phyloP scores from a whole-genome alignment of 2,329 filamentous ascomycete genomes.

The Bertia moriformis region DNA sequence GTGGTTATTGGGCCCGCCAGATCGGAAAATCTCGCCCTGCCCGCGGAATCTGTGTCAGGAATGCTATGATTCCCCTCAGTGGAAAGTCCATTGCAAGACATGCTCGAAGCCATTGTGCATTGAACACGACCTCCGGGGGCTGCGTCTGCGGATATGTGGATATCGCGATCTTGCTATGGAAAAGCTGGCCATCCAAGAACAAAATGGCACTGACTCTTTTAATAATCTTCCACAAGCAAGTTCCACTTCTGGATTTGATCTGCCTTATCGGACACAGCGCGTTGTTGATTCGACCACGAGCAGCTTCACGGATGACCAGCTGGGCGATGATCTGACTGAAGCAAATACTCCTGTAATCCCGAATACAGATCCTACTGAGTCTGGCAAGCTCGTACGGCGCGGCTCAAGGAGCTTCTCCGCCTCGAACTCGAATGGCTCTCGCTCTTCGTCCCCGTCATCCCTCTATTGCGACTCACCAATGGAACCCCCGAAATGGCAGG shows the following conservation, averaged over 20 bases:
- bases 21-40: conserved; percentile 26
- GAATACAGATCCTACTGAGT: neutral
- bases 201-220: conserved; percentile 4
- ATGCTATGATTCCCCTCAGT: conserved; percentile 39
- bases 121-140: conserved; percentile 40
- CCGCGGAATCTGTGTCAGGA: conserved; percentile 40
- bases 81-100: conserved; percentile 41
- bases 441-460: conserved; percentile 21
- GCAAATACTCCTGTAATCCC: neutral
- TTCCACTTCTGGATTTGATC: conserved; percentile 4
- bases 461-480: conserved; percentile 17
- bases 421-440: conserved; percentile 20
- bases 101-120: conserved; percentile 42
- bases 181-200: conserved; percentile 20
- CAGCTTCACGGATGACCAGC: neutral
- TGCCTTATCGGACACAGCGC: neutral
- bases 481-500: conserved; percentile 22
- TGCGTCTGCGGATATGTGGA: conserved; percentile 40
- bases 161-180: conserved; percentile 37
- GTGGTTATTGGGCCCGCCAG: conserved; percentile 29
- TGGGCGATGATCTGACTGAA: neutral
- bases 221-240: conserved; percentile 5
- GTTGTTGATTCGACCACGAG: neutral
- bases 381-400: neutral
- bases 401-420: conserved; percentile 9